These are phyloP conservation scores for Detonula confervacea DNA, from an alignment of 352 stramenopile species.

Conservation along the genomic window DNA sequence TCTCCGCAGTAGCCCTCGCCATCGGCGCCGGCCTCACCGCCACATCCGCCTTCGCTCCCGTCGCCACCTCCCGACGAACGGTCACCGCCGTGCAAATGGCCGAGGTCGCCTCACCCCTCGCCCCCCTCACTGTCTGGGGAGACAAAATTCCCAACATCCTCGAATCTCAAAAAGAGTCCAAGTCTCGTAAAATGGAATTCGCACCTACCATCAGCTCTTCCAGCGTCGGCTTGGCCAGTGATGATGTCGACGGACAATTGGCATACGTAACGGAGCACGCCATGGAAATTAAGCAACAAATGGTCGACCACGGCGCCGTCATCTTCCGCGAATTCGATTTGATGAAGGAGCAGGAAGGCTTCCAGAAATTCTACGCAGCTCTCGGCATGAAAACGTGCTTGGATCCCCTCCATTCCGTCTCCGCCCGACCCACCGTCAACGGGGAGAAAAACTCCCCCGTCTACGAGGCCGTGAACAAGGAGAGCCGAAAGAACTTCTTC, in stretches of 20 bases:
- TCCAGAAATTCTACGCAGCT: slow-evolving; percentile 80
- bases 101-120: slow-evolving; percentile 51
- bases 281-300: slow-evolving; percentile 75
- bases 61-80: neutral
- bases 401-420: slow-evolving; percentile 83
- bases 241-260: slow-evolving; percentile 65
- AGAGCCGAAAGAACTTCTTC: slow-evolving; percentile 86
- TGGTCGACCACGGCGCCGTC: slow-evolving; percentile 76
- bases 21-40: slow-evolving; percentile 31
- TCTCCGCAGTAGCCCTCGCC: slow-evolving; percentile 34
- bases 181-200: slow-evolving; percentile 61
- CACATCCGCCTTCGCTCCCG: slow-evolving; percentile 30
- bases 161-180: slow-evolving; percentile 55
- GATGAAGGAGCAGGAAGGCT: slow-evolving; percentile 84
- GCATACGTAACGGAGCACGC: slow-evolving; percentile 72
- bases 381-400: slow-evolving; percentile 82
- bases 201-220: slow-evolving; percentile 59
- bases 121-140: slow-evolving; percentile 77
- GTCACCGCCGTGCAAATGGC: slow-evolving; percentile 18
- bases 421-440: slow-evolving; percentile 82
- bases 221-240: slow-evolving; percentile 52
- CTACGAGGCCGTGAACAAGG: slow-evolving; percentile 87
- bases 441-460: slow-evolving; percentile 79
- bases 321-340: slow-evolving; percentile 84
- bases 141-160: slow-evolving; percentile 70